Conservation (phyloP, 73 alveolate genomes). For the Paramecium pentaurelia region DNA sequence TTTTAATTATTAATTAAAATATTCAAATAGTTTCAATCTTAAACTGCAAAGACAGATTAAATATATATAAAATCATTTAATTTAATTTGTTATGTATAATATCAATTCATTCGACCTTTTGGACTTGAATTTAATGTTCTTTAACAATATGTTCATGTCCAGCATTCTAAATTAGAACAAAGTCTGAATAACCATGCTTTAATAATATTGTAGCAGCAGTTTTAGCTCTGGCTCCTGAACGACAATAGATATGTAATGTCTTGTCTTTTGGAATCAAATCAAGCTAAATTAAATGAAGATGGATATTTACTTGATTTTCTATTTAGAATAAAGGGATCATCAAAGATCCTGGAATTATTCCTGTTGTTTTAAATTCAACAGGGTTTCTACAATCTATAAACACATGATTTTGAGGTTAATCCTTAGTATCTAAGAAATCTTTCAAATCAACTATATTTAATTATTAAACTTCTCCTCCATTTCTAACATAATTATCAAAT, state of each 20-base stretch:
- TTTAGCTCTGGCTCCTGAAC: constrained; percentile 58
- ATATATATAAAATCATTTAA: neutral
- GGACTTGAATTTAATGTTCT: neutral
- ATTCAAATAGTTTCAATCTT: neutral
- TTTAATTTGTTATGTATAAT: neutral
- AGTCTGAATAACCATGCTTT: constrained; percentile 42
- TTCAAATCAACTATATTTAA: neutral
- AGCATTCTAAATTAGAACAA: constrained; percentile 1
- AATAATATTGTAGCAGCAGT: constrained; percentile 11
- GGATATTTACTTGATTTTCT: neutral
- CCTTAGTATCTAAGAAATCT: neutral
- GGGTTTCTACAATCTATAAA: constrained; percentile 48
- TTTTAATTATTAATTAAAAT: neutral
- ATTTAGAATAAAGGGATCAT: constrained; percentile 7
- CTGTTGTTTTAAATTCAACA: constrained; percentile 20
- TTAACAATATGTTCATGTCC: constrained; percentile 26
- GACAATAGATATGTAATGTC: constrained; percentile 42
- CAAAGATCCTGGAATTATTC: neutral
- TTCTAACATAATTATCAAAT: constrained; percentile 20
- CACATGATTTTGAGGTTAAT: neutral
- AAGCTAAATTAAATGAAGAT: neutral
- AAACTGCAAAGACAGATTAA: neutral
- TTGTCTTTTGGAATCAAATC: constrained; percentile 48
- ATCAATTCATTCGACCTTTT: neutral
- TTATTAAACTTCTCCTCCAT: neutral